Percentiles rank a stretch among this genome's conserved stretches.
Evolutionary conservation across 768 basidiomycete genomes (phyloP).

Genomic region (Solioccasus polychromus): DNA sequence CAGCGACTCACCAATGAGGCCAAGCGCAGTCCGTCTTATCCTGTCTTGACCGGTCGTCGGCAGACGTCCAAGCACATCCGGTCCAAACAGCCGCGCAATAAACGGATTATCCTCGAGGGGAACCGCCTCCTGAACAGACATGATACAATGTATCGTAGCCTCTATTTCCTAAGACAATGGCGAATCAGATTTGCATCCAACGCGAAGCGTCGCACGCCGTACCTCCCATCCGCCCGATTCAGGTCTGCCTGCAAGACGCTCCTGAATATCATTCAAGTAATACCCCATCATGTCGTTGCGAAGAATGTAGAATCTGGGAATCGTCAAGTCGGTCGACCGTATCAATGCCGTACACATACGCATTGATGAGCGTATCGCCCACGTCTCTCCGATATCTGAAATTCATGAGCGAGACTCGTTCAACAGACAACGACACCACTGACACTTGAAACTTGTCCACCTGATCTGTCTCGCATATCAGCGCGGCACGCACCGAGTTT

Average conservation of each 20-base stretch:
- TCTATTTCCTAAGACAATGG: conserved; percentile 68
- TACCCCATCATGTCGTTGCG: conserved; percentile 78
- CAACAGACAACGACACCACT: conserved; percentile 24
- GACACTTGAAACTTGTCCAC: conserved; percentile 77
- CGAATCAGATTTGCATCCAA: background rate
- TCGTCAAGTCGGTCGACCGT: conserved; percentile 6
- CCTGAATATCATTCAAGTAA: conserved; percentile 59
- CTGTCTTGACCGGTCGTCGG: conserved; percentile 63
- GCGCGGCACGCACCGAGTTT: background rate
- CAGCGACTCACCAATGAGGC: conserved; percentile 63
- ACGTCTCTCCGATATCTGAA: conserved; percentile 78
- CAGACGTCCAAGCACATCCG: conserved; percentile 64
- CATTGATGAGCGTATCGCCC: conserved; percentile 85
- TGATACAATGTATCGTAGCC: conserved; percentile 81
- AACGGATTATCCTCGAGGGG: conserved; percentile 53
- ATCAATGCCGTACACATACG: conserved; percentile 45
- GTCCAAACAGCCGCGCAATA: conserved; percentile 66
- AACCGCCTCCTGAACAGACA: conserved; percentile 85
- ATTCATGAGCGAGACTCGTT: conserved; percentile 3
- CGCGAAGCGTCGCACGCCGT: conserved; percentile 1
- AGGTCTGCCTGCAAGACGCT: conserved; percentile 45
- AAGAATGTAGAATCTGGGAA: conserved; percentile 76
- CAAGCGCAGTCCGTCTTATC: conserved; percentile 69
- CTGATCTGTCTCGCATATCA: conserved; percentile 52
- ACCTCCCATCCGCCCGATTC: conserved; percentile 75